These are phyloP conservation scores for Cunninghamia lanceolata DNA, from an alignment of 75 land plant species.

Conservation along the genomic window DNA sequence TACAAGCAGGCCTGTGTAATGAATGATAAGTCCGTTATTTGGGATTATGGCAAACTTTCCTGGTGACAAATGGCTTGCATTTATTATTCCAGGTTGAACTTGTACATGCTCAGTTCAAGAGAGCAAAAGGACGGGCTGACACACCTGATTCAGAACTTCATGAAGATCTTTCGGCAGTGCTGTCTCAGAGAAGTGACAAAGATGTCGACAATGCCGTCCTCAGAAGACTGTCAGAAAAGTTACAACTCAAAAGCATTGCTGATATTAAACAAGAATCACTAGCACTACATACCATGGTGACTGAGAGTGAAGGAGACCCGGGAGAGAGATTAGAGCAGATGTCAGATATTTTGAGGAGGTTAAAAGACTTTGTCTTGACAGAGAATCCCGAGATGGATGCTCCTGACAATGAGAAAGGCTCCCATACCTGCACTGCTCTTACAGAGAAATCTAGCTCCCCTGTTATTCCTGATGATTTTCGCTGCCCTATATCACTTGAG, in stretches of 20 bases:
- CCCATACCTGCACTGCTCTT: conserved; percentile 12
- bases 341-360: conserved; percentile 58
- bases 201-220: conserved; percentile 38
- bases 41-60: conserved; percentile 2
- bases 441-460: conserved; percentile 30
- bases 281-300: conserved; percentile 76
- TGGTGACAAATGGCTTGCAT: conserved; percentile 3
- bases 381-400: conserved; percentile 55
- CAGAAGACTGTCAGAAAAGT: conserved; percentile 55
- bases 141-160: conserved; percentile 52
- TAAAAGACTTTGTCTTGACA: conserved; percentile 70
- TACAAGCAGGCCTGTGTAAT: not conserved
- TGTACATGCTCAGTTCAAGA: conserved; percentile 72
- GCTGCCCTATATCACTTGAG: conserved; percentile 93
- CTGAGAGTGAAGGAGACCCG: conserved; percentile 44
- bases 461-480: conserved; percentile 86
- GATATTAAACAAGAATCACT: conserved; percentile 78
- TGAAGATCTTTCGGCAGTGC: conserved; percentile 38
- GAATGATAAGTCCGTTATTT: conserved; percentile 1
- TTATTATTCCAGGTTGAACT: conserved; percentile 72
- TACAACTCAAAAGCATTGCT: conserved; percentile 58
- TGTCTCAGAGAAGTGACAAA: conserved; percentile 41
- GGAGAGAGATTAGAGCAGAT: conserved; percentile 63
- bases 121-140: conserved; percentile 75
- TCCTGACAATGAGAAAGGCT: conserved; percentile 21